Base-by-base conservation (phyloP, 192 early-diverging fungal genomes). In the Entomortierella parvispora region DNA sequence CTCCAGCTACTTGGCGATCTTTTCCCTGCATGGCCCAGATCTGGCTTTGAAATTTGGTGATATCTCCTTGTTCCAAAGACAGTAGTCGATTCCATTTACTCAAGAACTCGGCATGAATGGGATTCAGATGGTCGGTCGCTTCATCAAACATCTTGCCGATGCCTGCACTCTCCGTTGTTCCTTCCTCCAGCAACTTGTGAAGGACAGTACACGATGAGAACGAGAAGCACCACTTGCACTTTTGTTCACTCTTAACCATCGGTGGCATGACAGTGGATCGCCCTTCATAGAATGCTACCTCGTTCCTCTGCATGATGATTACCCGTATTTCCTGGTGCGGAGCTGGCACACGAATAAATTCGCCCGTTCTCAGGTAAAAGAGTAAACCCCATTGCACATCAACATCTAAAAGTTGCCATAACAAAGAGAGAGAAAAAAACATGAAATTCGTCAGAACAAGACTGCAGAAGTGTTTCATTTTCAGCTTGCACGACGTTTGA, bases 41-140 rank as follows among this genome's bases (percentile, higher is more conserved):
- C 71, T 93, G 89, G 28, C 81, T 82, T 18, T 88, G 84, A 42
- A 87, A 81, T 29, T 83, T 80, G 51, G 79, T 60, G 46, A 86
- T 79, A 50, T 96, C 90, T 0, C 83, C 70, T 68, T 97, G 95
- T 58, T 97, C 95, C 62, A 88, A 51, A 10, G 86, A 82, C 26
- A 99, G 83, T 28, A 97, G 58, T 18, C 70, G 61, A 58, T 91
- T 86, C 96, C 97, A 97, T 18, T 89, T 85, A 26, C 81, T 82
- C 54, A 96, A 88, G 79, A 97, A 98, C 43, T 55, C 71, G 14
- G 85, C 22, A n/a, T 94, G 90, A 5, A 58, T 57, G 2, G 70
- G 71, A 3, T 70, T 86, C 20, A 97, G 29, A 68, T 93, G 90
- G 2, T 68, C 83, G 0, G 88, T 90, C 10, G 77, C 71, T 17